These are phyloP conservation scores for Suhomyces ambrosiae DNA, from an alignment of 1,139 yeast species.

Conservation along the genomic window DNA sequence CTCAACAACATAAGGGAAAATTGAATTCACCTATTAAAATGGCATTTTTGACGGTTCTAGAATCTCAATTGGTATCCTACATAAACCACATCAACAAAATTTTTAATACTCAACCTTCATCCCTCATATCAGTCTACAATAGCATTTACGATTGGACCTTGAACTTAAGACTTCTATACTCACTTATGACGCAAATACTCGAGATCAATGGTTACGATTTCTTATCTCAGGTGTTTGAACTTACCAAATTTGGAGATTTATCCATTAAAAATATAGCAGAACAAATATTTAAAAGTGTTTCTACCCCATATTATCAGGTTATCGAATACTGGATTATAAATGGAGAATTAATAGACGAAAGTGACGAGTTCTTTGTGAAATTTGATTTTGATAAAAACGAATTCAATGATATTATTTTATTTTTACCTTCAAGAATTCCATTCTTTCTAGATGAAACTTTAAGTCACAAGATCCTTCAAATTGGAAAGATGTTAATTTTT, in stretches of 20 bases:
- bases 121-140: slow-evolving; percentile 45
- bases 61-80: slow-evolving; percentile 55
- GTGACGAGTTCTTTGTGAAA: slow-evolving; percentile 70
- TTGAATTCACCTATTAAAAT: slow-evolving; percentile 58
- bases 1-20: slow-evolving; percentile 32
- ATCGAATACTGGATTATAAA: slow-evolving; percentile 67
- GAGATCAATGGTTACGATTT: slow-evolving; percentile 55
- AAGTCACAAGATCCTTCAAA: slow-evolving; percentile 63
- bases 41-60: slow-evolving; percentile 62
- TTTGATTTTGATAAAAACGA: slow-evolving; percentile 33
- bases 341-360: slow-evolving; percentile 62
- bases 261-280: slow-evolving; percentile 46
- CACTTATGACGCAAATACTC: slow-evolving; percentile 38
- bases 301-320: slow-evolving; percentile 64
- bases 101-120: slow-evolving; percentile 35
- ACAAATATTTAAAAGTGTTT: slow-evolving; percentile 49
- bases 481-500: slow-evolving; percentile 78
- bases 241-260: slow-evolving; percentile 66
- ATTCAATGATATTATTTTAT: slow-evolving; percentile 40
- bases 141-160: slow-evolving; percentile 54
- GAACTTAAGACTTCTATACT: slow-evolving; percentile 58
- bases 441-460: slow-evolving; percentile 45
- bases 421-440: slow-evolving; percentile 54
- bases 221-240: slow-evolving; percentile 53
- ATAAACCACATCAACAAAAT: slow-evolving; percentile 56